phyloP scores from a whole-genome alignment of 2,329 filamentous ascomycete genomes.

The Colletotrichum simmondsii region DNA sequence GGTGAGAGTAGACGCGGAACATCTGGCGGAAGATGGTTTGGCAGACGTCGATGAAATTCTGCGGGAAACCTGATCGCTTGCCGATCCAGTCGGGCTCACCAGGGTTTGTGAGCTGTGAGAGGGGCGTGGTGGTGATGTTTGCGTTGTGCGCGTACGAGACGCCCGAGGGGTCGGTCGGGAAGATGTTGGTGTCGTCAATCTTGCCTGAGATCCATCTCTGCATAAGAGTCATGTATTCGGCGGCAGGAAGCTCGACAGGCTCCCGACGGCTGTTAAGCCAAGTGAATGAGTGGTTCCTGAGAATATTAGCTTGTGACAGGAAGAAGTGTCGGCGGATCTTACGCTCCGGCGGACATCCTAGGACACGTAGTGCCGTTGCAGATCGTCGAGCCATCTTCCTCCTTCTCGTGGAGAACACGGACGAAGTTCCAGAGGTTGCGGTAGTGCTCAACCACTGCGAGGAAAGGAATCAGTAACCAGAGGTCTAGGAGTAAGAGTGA shows the following conservation, averaged over 20 bases:
- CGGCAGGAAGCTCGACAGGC: slow-evolving; percentile 91
- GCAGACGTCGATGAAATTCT: slow-evolving; percentile 89
- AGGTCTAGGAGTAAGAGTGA: background rate
- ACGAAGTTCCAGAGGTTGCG: slow-evolving; percentile 90
- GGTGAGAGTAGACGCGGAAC: slow-evolving; percentile 97
- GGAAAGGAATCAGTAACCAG: slow-evolving; percentile 2
- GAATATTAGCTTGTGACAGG: slow-evolving; percentile 1
- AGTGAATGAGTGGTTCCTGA: slow-evolving; percentile 90
- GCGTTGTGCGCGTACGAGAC: slow-evolving; percentile 75
- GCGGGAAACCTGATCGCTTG: slow-evolving; percentile 91
- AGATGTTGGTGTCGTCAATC: slow-evolving; percentile 88
- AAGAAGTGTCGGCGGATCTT: slow-evolving; percentile 54
- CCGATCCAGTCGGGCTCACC: slow-evolving; percentile 83
- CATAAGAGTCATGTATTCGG: slow-evolving; percentile 94
- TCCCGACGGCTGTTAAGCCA: slow-evolving; percentile 91
- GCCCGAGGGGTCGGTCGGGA: slow-evolving; percentile 84
- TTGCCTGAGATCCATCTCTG: slow-evolving; percentile 98
- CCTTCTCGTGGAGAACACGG: slow-evolving; percentile 86
- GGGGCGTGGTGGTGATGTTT: slow-evolving; percentile 65
- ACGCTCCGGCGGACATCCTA: slow-evolving; percentile 94
- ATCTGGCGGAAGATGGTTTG: slow-evolving; percentile 97
- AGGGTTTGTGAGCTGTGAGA: slow-evolving; percentile 70
- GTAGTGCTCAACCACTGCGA: slow-evolving; percentile 88
- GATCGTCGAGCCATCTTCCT: slow-evolving; percentile 79
- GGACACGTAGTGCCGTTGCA: slow-evolving; percentile 89